Base-by-base conservation (phyloP, 208 protist genomes). In the Trypanosoma theileri region DNA sequence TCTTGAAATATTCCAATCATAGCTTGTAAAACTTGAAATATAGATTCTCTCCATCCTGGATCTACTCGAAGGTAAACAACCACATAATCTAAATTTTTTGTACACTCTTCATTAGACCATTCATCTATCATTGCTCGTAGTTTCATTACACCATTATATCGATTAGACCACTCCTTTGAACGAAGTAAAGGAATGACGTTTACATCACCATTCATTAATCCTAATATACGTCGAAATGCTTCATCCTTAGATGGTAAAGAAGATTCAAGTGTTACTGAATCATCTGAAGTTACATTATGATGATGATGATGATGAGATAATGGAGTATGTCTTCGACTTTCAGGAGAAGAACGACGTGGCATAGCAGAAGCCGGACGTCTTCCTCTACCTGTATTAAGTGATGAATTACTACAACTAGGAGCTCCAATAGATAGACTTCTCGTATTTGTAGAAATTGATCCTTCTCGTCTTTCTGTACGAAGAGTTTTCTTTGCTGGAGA, bases 101-200 rank as follows among this genome's bases (percentile, higher is more conserved):
- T 78, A 31, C 78, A 82, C 67, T 84, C 70, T 24, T 66, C 61
- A 2, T 73, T 64, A 11, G 80, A 77, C 88, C 91, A 96, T 57
- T 66, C 48, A 24, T 81, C 70, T 53, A 85, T 79, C 63, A 83
- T 73, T 6, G 50, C 44, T 35, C 80, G 62, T 24, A 91, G 44
- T 69, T 84, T 89, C 35, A 74, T 59, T 44, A 96, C 67, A 11
- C 85, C 91, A 50, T 86, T 85, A 17, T 85, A 73, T 1, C 91
- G 85, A 12, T 76, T 75, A 26, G 71, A 75, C 86, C 86, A 94
- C 71, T 96, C 91, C n/a, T 69, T 81, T 4, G 91, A 88, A 12
- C 84, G 78, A 42, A 96, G 74, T 52, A 88, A 48, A 26, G 84
- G 74, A 1, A 79, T n/a, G 13, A 96, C 72, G 3, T 55, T 65